Evolutionary conservation across 1,139 yeast species (phyloP).

Genomic region (Nematodospora anomalae): DNA sequence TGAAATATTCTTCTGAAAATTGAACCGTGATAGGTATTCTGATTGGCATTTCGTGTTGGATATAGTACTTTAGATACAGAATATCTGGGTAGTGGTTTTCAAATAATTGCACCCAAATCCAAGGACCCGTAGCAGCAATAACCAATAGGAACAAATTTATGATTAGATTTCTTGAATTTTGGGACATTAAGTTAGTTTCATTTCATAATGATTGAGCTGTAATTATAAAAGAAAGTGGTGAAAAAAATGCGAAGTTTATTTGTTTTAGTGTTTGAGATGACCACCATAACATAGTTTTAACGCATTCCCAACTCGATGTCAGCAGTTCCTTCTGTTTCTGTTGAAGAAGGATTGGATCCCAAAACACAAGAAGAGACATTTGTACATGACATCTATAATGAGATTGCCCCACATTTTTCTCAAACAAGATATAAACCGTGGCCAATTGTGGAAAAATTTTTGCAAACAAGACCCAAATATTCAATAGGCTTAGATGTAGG

Average conservation of each 20-base stretch:
- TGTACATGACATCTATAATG: slow-evolving; percentile 89
- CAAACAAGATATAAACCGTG: slow-evolving; percentile 94
- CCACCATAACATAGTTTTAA: no score
- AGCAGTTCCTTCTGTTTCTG: slow-evolving; percentile 31
- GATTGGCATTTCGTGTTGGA: slow-evolving; percentile 10
- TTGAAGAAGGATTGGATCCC: slow-evolving; percentile 40
- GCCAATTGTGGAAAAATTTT: slow-evolving; percentile 86
- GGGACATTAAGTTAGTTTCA: background rate
- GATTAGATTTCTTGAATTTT: background rate
- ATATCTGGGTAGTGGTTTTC: background rate
- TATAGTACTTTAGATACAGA: background rate
- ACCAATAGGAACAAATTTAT: slow-evolving; percentile 6
- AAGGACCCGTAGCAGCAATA: slow-evolving; percentile 12
- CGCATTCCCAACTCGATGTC: no score
- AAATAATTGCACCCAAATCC: slow-evolving; percentile 1
- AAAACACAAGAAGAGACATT: slow-evolving; percentile 65
- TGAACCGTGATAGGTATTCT: slow-evolving; percentile 30
- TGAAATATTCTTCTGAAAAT: slow-evolving; percentile 39
- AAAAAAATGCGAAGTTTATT: no score
- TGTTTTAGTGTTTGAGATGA: no score
- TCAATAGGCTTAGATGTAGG: slow-evolving; percentile 72
- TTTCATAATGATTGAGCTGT: background rate
- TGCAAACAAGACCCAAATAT: slow-evolving; percentile 36
- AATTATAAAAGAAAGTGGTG: no score
- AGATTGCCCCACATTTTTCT: slow-evolving; percentile 90